Percentiles rank a stretch among this genome's conserved stretches.
phyloP scores from a whole-genome alignment of 2,329 filamentous ascomycete genomes.

The Gaeumannomyces tritici region DNA sequence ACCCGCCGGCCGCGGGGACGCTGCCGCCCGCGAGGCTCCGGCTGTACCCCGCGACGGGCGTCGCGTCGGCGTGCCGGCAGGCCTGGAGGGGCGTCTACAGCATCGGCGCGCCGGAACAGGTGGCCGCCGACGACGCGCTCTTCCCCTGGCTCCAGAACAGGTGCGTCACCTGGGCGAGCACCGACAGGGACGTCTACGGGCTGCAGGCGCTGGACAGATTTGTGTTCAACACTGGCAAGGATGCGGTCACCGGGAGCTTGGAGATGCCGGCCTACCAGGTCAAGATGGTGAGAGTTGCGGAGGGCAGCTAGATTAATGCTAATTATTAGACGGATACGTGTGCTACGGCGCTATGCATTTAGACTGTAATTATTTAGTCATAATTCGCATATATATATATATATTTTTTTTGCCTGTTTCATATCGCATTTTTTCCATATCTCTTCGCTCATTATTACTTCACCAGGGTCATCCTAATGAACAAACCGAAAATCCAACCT shows the following conservation, averaged over 20 bases:
- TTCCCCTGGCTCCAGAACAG: slow-evolving; percentile 3
- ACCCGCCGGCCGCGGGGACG: neutral
- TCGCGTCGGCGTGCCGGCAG: neutral
- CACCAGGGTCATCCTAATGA: slow-evolving; percentile 14
- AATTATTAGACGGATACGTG: neutral
- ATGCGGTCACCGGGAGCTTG: neutral
- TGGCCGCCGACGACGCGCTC: neutral
- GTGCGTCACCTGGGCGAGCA: slow-evolving; percentile 1
- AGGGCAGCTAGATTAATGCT: neutral
- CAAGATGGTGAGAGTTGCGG: neutral
- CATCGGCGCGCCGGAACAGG: neutral
- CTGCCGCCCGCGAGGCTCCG: slow-evolving; percentile 1
- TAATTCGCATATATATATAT: no score
- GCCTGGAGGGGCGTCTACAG: slow-evolving; percentile 2
- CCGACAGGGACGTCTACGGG: slow-evolving; percentile 3
- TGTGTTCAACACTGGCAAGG: neutral
- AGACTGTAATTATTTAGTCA: no score
- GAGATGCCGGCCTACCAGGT: slow-evolving; percentile 5
- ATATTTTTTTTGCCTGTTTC: neutral
- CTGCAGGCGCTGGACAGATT: slow-evolving; percentile 1
- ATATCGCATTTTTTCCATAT: no score
- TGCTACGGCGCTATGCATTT: neutral
- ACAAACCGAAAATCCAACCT: slow-evolving; percentile 32
- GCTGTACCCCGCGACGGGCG: neutral
- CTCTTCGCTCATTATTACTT: no score